Evolutionary conservation across 371 early-diverging fungal genomes (phyloP).

Genomic region (Quaeritorhiza haematococci): DNA sequence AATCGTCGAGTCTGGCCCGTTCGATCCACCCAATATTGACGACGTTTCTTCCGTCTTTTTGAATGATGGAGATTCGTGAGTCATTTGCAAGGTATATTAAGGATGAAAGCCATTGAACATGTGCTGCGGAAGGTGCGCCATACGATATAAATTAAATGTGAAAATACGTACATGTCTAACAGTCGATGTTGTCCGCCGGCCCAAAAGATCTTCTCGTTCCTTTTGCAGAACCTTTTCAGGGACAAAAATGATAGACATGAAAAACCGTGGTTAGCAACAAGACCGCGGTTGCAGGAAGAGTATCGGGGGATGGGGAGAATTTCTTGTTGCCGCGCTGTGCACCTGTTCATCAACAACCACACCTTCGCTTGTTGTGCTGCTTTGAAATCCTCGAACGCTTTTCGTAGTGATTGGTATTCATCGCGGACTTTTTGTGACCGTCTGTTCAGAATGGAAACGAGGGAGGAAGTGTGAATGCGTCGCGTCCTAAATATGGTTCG

Average conservation of each 20-base stretch:
- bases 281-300: neutral
- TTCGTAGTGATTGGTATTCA: slow-evolving; percentile 52
- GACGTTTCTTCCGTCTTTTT: slow-evolving; percentile 27
- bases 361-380: slow-evolving; percentile 28
- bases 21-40: neutral
- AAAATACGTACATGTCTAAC: slow-evolving; percentile 1
- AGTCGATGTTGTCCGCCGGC: slow-evolving; percentile 4
- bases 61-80: slow-evolving; percentile 22
- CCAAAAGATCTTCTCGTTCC: slow-evolving; percentile 28
- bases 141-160: slow-evolving; percentile 36
- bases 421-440: slow-evolving; percentile 62
- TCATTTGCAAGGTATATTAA: slow-evolving; percentile 29
- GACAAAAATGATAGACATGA: neutral
- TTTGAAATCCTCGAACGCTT: slow-evolving; percentile 42
- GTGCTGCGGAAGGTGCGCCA: no score
- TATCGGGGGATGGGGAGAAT: neutral
- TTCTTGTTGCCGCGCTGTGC: slow-evolving; percentile 1
- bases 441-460: slow-evolving; percentile 23
- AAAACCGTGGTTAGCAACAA: neutral
- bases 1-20: slow-evolving; percentile 14
- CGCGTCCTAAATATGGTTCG: neutral
- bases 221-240: neutral
- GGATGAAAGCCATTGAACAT: slow-evolving; percentile 20
- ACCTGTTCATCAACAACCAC: neutral
- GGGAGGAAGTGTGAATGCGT: neutral